These are phyloP conservation scores for Cladosporium sp. DNA, from an alignment of 2,329 filamentous ascomycete species.

Conservation along the genomic window DNA sequence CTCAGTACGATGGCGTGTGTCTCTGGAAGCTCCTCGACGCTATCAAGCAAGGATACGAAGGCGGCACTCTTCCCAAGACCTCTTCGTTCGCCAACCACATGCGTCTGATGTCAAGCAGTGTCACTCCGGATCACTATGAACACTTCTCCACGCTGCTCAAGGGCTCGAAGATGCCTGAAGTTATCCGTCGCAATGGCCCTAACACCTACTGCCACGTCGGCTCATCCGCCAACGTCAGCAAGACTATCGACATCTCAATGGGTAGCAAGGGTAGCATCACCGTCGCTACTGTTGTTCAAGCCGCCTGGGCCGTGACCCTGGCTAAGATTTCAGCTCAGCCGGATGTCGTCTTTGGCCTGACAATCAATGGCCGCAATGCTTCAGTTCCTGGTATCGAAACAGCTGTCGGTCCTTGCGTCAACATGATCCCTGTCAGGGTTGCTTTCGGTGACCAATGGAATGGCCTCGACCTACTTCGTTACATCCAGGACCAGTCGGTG, in stretches of 20 bases:
- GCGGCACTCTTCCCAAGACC: constrained; percentile 6
- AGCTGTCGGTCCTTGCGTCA: constrained; percentile 8
- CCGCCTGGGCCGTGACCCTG: constrained; percentile 55
- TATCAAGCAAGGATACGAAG: constrained; percentile 11
- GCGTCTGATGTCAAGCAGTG: constrained; percentile 9
- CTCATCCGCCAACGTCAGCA: constrained; percentile 7
- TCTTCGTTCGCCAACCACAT: constrained; percentile 9
- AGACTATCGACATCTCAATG: constrained; percentile 11
- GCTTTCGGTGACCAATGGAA: constrained; percentile 7
- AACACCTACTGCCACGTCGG: constrained; percentile 15
- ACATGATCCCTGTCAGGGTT: constrained; percentile 11
- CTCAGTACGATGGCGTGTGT: constrained; percentile 27
- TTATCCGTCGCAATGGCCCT: constrained; percentile 16
- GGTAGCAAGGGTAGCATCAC: constrained; percentile 21
- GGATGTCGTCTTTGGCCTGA: constrained; percentile 53
- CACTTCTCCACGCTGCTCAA: constrained; percentile 20
- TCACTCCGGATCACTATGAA: constrained; percentile 9
- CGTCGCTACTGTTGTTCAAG: constrained; percentile 47
- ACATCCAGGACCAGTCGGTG: constrained; percentile 5
- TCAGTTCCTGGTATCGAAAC: constrained; percentile 11
- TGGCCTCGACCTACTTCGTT: constrained; percentile 9
- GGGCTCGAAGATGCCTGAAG: constrained; percentile 16
- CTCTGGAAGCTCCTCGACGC: constrained; percentile 11
- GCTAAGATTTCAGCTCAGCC: constrained; percentile 46
- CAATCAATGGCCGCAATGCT: constrained; percentile 11